Base-by-base conservation (phyloP, 2,329 filamentous ascomycete genomes). In the Aureobasidium sp. region DNA sequence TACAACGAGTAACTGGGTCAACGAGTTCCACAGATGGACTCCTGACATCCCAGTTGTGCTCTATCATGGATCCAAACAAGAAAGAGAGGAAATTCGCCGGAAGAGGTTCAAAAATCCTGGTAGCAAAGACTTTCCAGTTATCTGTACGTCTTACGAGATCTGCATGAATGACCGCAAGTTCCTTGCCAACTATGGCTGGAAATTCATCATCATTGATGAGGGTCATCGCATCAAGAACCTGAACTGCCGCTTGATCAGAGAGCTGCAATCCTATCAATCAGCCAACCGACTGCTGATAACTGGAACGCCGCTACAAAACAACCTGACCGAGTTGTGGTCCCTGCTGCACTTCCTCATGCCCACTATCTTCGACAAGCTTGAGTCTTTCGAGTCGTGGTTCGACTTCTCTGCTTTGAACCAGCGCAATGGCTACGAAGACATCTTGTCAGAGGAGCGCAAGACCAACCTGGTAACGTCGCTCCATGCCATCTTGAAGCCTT, bases 181-280 rank as follows among this genome's bases (percentile, higher is more conserved):
- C 39, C 77, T 99, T 5, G 86, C 86, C 0, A 87, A 88, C 62
- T 93, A 96, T 62, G 88, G 91, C 39, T 99, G 94, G 94, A 91
- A 95, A 59, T 97, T 96, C 68, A 97, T 99, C 69, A 94, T 99
- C 66, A 96, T 99, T 64, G 93, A 99, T 67, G 94, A 99, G 75
- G 94, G 94, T 0, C 94, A 99, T 71, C 88, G 94, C 1, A 86
- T 99, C 81, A 99, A 99, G 78, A 99, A 99, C 66, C 88, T 96
- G 65, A 92, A 97, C 54, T 95, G 93, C 34, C 89, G 90, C 62
- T 80, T 99, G 0, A 96, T 97, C 65, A 88, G 90, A 52, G 91
- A 96, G 66, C 77, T 99, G 0, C 86, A 94, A 65, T 87, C 88
- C 0, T 97, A 97, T 69, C 86, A 87, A 29, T 97, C 93, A 0